These are phyloP conservation scores for Incumbomyces delicatus DNA, from an alignment of 2,329 filamentous ascomycete species.

Conservation along the genomic window DNA sequence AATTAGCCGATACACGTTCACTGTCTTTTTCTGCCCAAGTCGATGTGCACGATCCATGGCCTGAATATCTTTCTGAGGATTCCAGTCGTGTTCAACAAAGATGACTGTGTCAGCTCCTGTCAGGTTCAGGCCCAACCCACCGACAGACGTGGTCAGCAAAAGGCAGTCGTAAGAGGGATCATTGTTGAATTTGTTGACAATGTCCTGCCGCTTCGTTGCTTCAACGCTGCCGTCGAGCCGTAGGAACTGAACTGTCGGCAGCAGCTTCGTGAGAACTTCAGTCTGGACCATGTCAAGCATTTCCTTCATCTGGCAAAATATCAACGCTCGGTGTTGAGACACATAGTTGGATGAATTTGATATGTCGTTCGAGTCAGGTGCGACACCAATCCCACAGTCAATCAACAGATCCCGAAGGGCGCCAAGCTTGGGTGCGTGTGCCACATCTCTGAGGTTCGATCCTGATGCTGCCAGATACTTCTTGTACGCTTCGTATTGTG, in stretches of 20 bases:
- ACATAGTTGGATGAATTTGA: slow-evolving; percentile 61
- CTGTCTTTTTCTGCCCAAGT: slow-evolving; percentile 98
- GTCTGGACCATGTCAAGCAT: slow-evolving; percentile 99
- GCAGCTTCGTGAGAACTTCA: slow-evolving; percentile 77
- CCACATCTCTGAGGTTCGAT: slow-evolving; percentile 71
- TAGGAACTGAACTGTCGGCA: slow-evolving; percentile 87
- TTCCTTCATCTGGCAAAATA: slow-evolving; percentile 99
- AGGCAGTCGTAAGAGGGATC: slow-evolving; percentile 94
- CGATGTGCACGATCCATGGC: slow-evolving; percentile 98
- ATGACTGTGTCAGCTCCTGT: slow-evolving; percentile 98
- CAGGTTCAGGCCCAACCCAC: slow-evolving; percentile 85
- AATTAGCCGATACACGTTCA: slow-evolving; percentile 95
- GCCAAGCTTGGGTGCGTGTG: slow-evolving; percentile 84
- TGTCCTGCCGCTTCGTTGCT: slow-evolving; percentile 86
- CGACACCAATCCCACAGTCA: slow-evolving; percentile 91
- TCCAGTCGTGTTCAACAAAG: slow-evolving; percentile 99
- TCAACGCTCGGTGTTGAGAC: slow-evolving; percentile 86
- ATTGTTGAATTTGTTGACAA: slow-evolving; percentile 97
- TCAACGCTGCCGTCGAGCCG: slow-evolving; percentile 92
- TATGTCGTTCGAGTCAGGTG: slow-evolving; percentile 31
- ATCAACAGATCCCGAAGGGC: slow-evolving; percentile 86
- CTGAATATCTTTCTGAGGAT: slow-evolving; percentile 95
- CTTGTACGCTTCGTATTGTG: slow-evolving; percentile 80
- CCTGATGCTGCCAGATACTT: slow-evolving; percentile 67
- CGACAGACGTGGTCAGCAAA: slow-evolving; percentile 87